Evolutionary conservation across 305 asterid species (phyloP).

Genomic region (Fraxinus baroniana): DNA sequence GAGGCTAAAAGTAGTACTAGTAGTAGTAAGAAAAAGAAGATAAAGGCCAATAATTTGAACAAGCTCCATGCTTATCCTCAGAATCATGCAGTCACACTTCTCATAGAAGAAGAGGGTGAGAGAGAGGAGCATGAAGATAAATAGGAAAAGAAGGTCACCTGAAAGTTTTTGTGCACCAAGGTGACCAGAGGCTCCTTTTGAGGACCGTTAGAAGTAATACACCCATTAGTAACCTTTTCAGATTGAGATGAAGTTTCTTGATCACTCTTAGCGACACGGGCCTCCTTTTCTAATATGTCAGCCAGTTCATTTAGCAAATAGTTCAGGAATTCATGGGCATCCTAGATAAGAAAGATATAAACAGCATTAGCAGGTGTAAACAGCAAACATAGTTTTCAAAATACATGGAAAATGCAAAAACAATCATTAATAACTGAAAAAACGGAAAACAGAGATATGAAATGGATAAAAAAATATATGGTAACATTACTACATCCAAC

Average conservation of each 20-base stretch:
- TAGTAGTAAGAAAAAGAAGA: not conserved
- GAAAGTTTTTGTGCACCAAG: conserved; percentile 94
- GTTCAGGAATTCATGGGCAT: conserved; percentile 92
- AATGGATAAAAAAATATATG: not conserved
- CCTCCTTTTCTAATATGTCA: conserved; percentile 87
- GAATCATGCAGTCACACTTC: not conserved
- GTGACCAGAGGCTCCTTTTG: conserved; percentile 69
- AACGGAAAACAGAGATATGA: not conserved
- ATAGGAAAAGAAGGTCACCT: conserved; percentile 42
- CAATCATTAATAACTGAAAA: not conserved
- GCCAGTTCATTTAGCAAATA: conserved; percentile 85
- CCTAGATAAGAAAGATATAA: conserved; percentile 40
- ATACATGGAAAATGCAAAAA: conserved; percentile 5
- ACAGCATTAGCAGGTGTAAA: conserved; percentile 15
- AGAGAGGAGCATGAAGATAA: not conserved
- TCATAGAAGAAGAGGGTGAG: not conserved
- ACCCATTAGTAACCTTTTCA: conserved; percentile 67
- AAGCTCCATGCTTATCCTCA: not conserved
- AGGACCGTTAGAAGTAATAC: conserved; percentile 48
- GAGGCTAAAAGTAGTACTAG: not conserved
- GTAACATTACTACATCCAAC: conserved; percentile 7
- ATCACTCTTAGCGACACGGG: conserved; percentile 54
- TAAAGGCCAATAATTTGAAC: not conserved
- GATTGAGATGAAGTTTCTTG: conserved; percentile 47
- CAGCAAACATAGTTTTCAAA: conserved; percentile 9